Conservation (phyloP, 331 rosid genomes). For the Cydonia oblonga region DNA sequence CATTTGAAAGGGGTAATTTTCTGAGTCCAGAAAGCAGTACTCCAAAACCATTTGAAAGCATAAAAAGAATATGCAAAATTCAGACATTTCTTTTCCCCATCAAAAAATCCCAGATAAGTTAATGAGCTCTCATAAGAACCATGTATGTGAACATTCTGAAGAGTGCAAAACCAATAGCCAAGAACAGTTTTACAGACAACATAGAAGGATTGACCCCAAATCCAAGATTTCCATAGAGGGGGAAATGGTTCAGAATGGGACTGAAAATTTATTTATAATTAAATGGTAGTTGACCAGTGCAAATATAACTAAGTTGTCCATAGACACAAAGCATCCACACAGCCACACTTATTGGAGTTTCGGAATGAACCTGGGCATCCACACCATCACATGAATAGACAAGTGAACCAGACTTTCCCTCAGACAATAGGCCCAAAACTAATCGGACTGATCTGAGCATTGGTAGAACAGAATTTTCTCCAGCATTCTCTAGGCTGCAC, state of each 20-base stretch:
- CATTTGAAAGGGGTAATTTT: neutral
- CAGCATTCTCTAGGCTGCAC: constrained; percentile 93
- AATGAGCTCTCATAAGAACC: neutral
- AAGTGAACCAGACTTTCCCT: constrained; percentile 32
- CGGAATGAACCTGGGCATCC: constrained; percentile 50
- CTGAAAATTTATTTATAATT: neutral
- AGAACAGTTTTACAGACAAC: neutral
- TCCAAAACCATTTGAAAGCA: neutral
- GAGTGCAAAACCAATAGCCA: neutral
- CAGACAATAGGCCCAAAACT: constrained; percentile 45
- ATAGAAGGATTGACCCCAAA: neutral
- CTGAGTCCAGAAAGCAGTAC: neutral
- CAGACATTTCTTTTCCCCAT: neutral
- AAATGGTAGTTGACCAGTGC: neutral
- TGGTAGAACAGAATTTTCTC: constrained; percentile 74
- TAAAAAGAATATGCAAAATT: neutral
- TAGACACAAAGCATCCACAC: neutral
- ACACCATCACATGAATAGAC: constrained; percentile 37
- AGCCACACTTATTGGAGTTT: constrained; percentile 4
- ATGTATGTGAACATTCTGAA: neutral
- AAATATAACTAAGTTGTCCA: neutral
- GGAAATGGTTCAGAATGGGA: neutral
- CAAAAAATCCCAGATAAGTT: neutral
- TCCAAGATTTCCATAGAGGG: neutral
- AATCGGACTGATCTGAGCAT: constrained; percentile 79